phyloP scores from a whole-genome alignment of 495 filamentous ascomycete species.

The Aspergillus funiculosus region DNA sequence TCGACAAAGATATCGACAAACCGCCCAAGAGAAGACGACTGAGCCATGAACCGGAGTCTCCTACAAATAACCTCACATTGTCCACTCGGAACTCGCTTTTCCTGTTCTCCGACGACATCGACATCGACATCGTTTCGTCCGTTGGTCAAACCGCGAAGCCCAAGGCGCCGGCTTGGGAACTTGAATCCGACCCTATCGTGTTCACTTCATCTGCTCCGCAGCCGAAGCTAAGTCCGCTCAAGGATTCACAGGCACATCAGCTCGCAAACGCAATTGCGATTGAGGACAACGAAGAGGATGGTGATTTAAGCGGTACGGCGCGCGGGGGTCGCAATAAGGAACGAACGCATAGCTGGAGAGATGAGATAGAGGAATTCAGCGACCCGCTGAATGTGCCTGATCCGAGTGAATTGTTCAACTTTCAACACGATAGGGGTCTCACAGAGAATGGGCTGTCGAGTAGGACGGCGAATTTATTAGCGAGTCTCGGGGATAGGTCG shows the following conservation, averaged over 20 bases:
- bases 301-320: slow-evolving; percentile 5
- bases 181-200: slow-evolving; percentile 47
- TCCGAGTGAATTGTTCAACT: slow-evolving; percentile 25
- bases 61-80: neutral
- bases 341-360: slow-evolving; percentile 7
- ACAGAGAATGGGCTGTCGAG: slow-evolving; percentile 27
- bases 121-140: slow-evolving; percentile 30
- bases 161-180: slow-evolving; percentile 4
- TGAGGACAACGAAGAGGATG: slow-evolving; percentile 32
- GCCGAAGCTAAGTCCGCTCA: slow-evolving; percentile 1
- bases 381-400: slow-evolving; percentile 30
- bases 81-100: slow-evolving; percentile 21
- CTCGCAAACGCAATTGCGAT: slow-evolving; percentile 30
- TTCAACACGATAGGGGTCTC: slow-evolving; percentile 4
- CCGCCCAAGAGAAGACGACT: slow-evolving; percentile 39
- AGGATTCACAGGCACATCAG: neutral
- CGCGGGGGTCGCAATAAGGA: neutral
- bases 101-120: slow-evolving; percentile 34
- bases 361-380: slow-evolving; percentile 38
- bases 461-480: slow-evolving; percentile 37
- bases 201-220: slow-evolving; percentile 47
- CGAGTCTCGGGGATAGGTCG: slow-evolving; percentile 23
- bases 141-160: slow-evolving; percentile 15
- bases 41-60: slow-evolving; percentile 23
- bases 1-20: slow-evolving; percentile 27